These are phyloP conservation scores for Globisporangium alternatum DNA, from an alignment of 352 stramenopile species.

Conservation along the genomic window DNA sequence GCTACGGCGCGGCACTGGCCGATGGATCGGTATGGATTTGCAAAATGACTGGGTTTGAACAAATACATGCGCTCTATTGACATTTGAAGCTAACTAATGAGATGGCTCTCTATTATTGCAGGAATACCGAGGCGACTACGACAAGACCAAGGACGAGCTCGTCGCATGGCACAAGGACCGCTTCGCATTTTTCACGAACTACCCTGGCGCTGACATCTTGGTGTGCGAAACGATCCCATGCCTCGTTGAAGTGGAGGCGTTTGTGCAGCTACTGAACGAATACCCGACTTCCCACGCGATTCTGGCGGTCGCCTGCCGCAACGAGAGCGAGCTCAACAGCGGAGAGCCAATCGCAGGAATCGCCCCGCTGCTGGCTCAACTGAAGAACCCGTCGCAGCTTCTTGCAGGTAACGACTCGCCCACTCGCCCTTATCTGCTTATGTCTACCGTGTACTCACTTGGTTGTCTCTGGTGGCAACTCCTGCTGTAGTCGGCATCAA, in stretches of 20 bases:
- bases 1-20: slow-evolving; percentile 77
- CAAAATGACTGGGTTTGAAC: not conserved
- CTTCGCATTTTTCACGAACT: slow-evolving; percentile 62
- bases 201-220: slow-evolving; percentile 59
- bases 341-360: slow-evolving; percentile 52
- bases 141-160: slow-evolving; percentile 59
- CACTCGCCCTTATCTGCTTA: not conserved
- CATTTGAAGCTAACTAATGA: not conserved
- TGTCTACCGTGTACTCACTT: not conserved
- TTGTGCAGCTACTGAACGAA: slow-evolving; percentile 76
- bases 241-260: slow-evolving; percentile 73
- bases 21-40: slow-evolving; percentile 69
- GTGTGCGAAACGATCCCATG: slow-evolving; percentile 88
- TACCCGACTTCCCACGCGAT: slow-evolving; percentile 51
- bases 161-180: slow-evolving; percentile 74
- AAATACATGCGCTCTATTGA: not conserved
- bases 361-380: slow-evolving; percentile 35
- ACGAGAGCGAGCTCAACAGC: slow-evolving; percentile 63
- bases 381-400: slow-evolving; percentile 56
- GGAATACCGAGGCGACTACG: slow-evolving; percentile 87
- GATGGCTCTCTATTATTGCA: slow-evolving; percentile 13
- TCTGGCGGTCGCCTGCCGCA: slow-evolving; percentile 61
- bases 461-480: too few relatives aligned
- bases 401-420: slow-evolving; percentile 28
- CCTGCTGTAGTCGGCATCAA: slow-evolving; percentile 65